These are phyloP conservation scores for Kwoniella shivajii DNA, from an alignment of 1,284 basidiomycete species.

Conservation along the genomic window DNA sequence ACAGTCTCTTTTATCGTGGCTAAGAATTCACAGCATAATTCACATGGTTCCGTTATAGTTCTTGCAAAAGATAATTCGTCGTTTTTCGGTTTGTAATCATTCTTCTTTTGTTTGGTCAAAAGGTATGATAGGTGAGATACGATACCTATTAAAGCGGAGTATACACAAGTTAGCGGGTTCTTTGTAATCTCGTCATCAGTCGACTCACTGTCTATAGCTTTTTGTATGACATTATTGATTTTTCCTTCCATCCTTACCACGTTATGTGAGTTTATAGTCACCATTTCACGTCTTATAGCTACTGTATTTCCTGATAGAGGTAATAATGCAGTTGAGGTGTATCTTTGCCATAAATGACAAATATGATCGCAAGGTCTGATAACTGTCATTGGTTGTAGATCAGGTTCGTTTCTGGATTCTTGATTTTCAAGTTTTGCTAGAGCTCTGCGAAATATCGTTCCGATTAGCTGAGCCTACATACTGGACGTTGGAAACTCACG, in stretches of 20 bases:
- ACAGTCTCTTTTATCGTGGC: constrained; percentile 77
- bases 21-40: constrained; percentile 82
- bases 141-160: constrained; percentile 58
- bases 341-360: constrained; percentile 96
- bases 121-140: constrained; percentile 64
- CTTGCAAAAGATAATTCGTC: constrained; percentile 92
- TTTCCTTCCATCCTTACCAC: constrained; percentile 84
- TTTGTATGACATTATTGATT: constrained; percentile 80
- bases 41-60: constrained; percentile 93
- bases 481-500: constrained; percentile 59
- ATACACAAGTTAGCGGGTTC: neutral
- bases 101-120: constrained; percentile 90
- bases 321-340: constrained; percentile 85
- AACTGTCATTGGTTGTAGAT: constrained; percentile 68
- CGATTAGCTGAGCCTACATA: neutral
- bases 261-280: constrained; percentile 87
- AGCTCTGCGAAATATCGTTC: constrained; percentile 59
- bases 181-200: neutral
- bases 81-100: constrained; percentile 94
- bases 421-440: constrained; percentile 69
- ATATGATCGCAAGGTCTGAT: constrained; percentile 82
- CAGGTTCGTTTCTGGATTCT: constrained; percentile 79
- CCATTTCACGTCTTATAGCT: constrained; percentile 89
- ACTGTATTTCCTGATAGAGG: constrained; percentile 85
- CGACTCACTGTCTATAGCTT: constrained; percentile 74